Evolutionary conservation across 371 early-diverging fungal genomes (phyloP), one percentile per base, ranked within the genome.

Genomic region (Synchytrium microbalum): DNA sequence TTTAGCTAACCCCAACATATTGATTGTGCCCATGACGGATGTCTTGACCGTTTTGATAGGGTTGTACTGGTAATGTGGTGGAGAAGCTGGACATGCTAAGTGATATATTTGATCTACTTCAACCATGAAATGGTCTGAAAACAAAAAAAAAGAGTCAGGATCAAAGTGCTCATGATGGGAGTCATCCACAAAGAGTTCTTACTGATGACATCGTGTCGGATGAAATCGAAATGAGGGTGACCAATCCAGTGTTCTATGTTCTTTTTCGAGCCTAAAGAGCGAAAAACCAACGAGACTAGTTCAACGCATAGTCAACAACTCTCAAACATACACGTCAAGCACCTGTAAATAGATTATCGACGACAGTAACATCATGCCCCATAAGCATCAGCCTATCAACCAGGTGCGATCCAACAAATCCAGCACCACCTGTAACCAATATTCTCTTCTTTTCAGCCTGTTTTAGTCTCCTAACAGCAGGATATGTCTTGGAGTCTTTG

Each of bases 11-110:
- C 89, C 90, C 38, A 92, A 76, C 92, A 92, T 91, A 71, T 92
- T 92, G 65, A 89, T 87, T 1, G 92, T 91, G 1, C 93, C 93
- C 86, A 90, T 84, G 26, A 90, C 88, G 59, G 86, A 84, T 0
- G 93, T 92, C 69, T 91, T 91, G 33, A 92, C 86, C 0, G 92
- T 92, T 66, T 91, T 91, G 68, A 92, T 87, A 1, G 92, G 91
- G 64, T 91, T 90, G 71, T 88, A 86, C 64, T 92, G 91, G 71
- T 91, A 92, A 65, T 92, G 93, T 23, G 91, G 91, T 14, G 93
- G 93, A 0, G 92, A 91, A 3, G 92, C 92, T 0, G 92, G 92
- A 73, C 91, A 93, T 10, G 91, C 90, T 53, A 92, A 73, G 70
- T 90, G 91, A 69, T 88, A 91, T 60, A 91, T 88, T 66, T 89